These are phyloP conservation scores for Malassezia brasiliensis DNA, from an alignment of 1,284 basidiomycete genomes.

Conservation along the genomic window DNA sequence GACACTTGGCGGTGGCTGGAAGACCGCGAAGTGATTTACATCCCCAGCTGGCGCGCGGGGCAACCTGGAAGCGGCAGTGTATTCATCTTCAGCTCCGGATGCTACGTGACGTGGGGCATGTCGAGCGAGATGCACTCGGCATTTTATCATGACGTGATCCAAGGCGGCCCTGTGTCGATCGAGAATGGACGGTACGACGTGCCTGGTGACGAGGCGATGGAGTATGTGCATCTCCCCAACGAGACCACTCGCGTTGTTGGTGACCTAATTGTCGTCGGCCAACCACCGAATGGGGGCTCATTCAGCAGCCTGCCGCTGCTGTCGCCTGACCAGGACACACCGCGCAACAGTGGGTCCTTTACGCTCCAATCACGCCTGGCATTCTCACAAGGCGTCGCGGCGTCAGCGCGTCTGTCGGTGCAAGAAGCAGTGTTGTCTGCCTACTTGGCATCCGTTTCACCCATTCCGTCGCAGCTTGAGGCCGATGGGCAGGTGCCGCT, in stretches of 20 bases:
- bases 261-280: constrained; percentile 42
- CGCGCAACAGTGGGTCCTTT: constrained; percentile 11
- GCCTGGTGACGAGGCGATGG: constrained; percentile 45
- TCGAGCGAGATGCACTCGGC: constrained; percentile 27
- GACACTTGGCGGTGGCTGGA: constrained; percentile 32
- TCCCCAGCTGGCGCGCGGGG: constrained; percentile 31
- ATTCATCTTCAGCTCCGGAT: constrained; percentile 41
- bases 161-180: constrained; percentile 22
- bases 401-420: constrained; percentile 40
- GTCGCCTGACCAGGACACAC: background rate
- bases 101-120: constrained; percentile 45
- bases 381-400: constrained; percentile 43
- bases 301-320: background rate
- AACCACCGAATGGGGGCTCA: constrained; percentile 21
- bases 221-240: constrained; percentile 30
- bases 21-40: constrained; percentile 41
- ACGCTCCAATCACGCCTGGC: constrained; percentile 35
- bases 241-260: constrained; percentile 40
- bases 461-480: constrained; percentile 33
- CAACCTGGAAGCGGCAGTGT: constrained; percentile 32
- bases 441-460: constrained; percentile 28
- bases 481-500: constrained; percentile 35
- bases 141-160: constrained; percentile 32
- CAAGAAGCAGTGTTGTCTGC: constrained; percentile 31
- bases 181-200: constrained; percentile 27